Percentiles rank a stretch among this genome's conserved stretches.
Conservation (phyloP, 768 basidiomycete species). For the Cyathus striatus region DNA sequence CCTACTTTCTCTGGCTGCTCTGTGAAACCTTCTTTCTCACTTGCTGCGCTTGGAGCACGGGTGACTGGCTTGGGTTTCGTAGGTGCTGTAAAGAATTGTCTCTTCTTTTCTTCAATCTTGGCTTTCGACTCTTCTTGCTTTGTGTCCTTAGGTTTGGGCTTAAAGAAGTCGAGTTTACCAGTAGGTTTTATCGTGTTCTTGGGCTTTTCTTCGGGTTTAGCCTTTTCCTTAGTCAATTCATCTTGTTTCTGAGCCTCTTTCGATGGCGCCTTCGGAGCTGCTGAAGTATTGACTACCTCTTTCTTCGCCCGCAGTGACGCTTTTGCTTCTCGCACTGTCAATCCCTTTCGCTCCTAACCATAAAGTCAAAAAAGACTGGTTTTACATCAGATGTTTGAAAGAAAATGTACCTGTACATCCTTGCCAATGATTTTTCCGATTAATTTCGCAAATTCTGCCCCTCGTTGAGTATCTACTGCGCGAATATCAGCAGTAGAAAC, state of each 20-base stretch:
- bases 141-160: slow-evolving; percentile 12
- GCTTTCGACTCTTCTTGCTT: slow-evolving; percentile 6
- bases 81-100: slow-evolving; percentile 4
- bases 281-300: no score
- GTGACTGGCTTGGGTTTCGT: slow-evolving; percentile 5
- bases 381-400: no score
- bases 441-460: slow-evolving; percentile 27
- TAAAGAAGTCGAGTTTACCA: slow-evolving; percentile 15
- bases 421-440: slow-evolving; percentile 41
- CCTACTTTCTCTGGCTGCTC: slow-evolving; percentile 8
- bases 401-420: slow-evolving; percentile 39
- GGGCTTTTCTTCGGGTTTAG: slow-evolving; percentile 8
- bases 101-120: slow-evolving; percentile 11
- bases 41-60: slow-evolving; percentile 6
- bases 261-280: slow-evolving; percentile 3
- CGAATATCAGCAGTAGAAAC: slow-evolving; percentile 32
- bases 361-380: slow-evolving; percentile 7
- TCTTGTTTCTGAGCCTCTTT: slow-evolving; percentile 9
- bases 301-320: no score
- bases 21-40: slow-evolving; percentile 4
- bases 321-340: no score
- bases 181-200: slow-evolving; percentile 11
- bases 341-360: slow-evolving; percentile 39
- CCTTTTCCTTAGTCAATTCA: slow-evolving; percentile 8
- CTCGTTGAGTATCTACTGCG: slow-evolving; percentile 35